Conservation (phyloP, 2,329 filamentous ascomycete species). For the Cladophialophora psammophila region DNA sequence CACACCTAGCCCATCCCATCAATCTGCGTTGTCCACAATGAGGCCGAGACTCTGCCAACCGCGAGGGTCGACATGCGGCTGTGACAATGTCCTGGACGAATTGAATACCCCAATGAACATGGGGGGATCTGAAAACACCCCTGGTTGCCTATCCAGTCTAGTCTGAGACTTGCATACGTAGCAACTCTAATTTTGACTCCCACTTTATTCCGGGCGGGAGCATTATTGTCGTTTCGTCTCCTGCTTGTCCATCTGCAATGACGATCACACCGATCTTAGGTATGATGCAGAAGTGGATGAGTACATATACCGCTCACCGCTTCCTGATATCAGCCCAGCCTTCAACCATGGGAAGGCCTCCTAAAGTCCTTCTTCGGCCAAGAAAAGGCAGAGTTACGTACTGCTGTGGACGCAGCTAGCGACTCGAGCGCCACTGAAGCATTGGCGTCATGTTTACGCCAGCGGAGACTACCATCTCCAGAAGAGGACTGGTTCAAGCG, state of each 20-base stretch:
- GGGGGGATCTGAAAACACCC: slow-evolving; percentile 1
- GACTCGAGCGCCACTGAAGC: slow-evolving; percentile 2
- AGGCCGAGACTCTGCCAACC: background rate
- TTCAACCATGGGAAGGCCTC: background rate
- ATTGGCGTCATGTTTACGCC: slow-evolving; percentile 10
- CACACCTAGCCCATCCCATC: background rate
- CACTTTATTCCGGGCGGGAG: slow-evolving; percentile 14
- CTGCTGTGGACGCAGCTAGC: slow-evolving; percentile 6
- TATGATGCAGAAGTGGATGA: background rate
- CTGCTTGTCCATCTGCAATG: slow-evolving; percentile 10
- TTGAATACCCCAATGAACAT: slow-evolving; percentile 2
- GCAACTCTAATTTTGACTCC: slow-evolving; percentile 22
- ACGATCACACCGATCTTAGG: background rate
- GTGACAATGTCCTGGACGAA: background rate
- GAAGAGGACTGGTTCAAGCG: slow-evolving; percentile 7
- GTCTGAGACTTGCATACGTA: slow-evolving; percentile 33
- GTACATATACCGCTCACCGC: background rate
- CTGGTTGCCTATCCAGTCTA: slow-evolving; percentile 16
- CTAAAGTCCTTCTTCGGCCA: background rate
- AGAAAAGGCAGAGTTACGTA: slow-evolving; percentile 2
- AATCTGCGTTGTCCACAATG: background rate
- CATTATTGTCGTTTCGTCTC: slow-evolving; percentile 16
- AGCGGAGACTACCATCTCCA: slow-evolving; percentile 3
- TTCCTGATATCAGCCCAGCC: background rate
- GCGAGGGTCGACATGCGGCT: background rate